A percentile compares a stretch with the other conserved stretches of the same genome.
These are phyloP conservation scores for Madurella fahalii DNA, from an alignment of 2,329 filamentous ascomycete genomes.

Conservation along the genomic window DNA sequence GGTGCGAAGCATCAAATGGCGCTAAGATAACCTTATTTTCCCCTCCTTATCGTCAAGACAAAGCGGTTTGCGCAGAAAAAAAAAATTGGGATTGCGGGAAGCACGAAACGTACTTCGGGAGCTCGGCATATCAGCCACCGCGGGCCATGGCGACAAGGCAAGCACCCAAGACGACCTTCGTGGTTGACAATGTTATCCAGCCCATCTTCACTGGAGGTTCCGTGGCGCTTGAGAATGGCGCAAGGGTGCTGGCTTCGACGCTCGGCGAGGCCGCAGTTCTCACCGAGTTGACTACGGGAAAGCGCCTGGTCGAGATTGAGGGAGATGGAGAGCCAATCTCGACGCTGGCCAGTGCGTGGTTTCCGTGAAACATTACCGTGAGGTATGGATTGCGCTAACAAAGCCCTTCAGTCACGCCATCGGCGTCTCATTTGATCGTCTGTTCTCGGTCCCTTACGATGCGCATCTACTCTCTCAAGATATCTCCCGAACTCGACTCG, in stretches of 20 bases:
- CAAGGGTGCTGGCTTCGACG: slow-evolving; percentile 78
- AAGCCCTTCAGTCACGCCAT: slow-evolving; percentile 66
- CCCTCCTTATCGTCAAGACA: slow-evolving; percentile 20
- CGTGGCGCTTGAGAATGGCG: slow-evolving; percentile 75
- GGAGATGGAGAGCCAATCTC: slow-evolving; percentile 77
- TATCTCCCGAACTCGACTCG: slow-evolving; percentile 51
- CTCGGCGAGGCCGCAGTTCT: slow-evolving; percentile 89
- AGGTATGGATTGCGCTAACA: not conserved
- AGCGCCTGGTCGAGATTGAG: slow-evolving; percentile 79
- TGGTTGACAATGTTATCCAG: slow-evolving; percentile 74
- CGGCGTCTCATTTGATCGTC: slow-evolving; percentile 79
- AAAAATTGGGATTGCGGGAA: slow-evolving; percentile 18
- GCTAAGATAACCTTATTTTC: slow-evolving; percentile 38
- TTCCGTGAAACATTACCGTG: slow-evolving; percentile 29
- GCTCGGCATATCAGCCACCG: slow-evolving; percentile 14
- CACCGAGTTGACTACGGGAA: slow-evolving; percentile 78
- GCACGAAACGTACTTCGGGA: slow-evolving; percentile 5
- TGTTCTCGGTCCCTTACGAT: slow-evolving; percentile 96
- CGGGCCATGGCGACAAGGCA: slow-evolving; percentile 56
- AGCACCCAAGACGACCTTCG: slow-evolving; percentile 81
- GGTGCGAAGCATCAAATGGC: slow-evolving; percentile 4
- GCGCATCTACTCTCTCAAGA: slow-evolving; percentile 76
- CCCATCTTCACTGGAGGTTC: slow-evolving; percentile 93
- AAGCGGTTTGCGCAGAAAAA: slow-evolving; percentile 12
- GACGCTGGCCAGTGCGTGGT: slow-evolving; percentile 56